These are phyloP conservation scores for Alternaria tenuissima DNA, from an alignment of 2,329 filamentous ascomycete genomes.

Conservation along the genomic window DNA sequence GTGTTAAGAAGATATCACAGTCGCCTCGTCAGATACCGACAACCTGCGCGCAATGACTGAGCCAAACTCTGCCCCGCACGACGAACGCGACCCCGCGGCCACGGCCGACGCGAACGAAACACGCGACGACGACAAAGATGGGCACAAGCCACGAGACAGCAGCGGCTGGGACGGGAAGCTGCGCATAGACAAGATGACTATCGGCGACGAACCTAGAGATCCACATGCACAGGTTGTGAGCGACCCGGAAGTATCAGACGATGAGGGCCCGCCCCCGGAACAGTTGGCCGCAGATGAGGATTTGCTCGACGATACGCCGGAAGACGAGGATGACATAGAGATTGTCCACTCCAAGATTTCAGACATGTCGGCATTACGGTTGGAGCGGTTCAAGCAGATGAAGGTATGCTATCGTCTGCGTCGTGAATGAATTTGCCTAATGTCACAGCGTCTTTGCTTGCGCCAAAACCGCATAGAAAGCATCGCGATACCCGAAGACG, in stretches of 20 bases:
- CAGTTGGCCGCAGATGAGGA: constrained; percentile 55
- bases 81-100: constrained; percentile 37
- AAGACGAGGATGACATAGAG: constrained; percentile 71
- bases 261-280: constrained; percentile 53
- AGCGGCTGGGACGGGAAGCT: constrained; percentile 85
- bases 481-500: constrained; percentile 74
- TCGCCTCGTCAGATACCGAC: background rate
- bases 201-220: constrained; percentile 35
- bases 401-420: constrained; percentile 54
- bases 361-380: constrained; percentile 77
- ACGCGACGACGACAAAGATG: constrained; percentile 34
- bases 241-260: constrained; percentile 85
- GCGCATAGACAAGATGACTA: constrained; percentile 72
- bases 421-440: constrained; percentile 10
- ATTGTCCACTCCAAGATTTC: constrained; percentile 86
- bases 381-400: constrained; percentile 83
- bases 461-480: constrained; percentile 89
- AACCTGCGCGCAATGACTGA: constrained; percentile 31
- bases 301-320: constrained; percentile 66
- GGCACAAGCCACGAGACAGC: constrained; percentile 48
- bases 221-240: constrained; percentile 73
- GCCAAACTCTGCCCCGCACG: constrained; percentile 37
- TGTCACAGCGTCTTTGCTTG: constrained; percentile 74
- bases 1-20: background rate
- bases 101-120: constrained; percentile 23